Conservation (phyloP, 192 early-diverging fungal genomes). For the Backusella luteola region DNA sequence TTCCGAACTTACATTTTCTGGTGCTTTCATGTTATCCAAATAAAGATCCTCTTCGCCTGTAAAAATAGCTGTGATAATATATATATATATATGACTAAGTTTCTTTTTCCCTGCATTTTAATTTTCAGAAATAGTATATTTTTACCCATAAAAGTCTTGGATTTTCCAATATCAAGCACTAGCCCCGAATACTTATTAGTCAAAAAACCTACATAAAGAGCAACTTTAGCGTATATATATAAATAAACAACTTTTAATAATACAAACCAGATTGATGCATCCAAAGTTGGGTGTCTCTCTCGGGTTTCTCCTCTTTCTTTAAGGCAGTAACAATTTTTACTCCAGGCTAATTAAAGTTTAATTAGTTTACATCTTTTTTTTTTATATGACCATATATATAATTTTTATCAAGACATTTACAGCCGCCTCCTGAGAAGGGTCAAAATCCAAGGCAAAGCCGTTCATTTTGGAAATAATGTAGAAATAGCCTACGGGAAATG, state of each 20-base stretch:
- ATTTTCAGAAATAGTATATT: neutral
- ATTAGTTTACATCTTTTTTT: neutral
- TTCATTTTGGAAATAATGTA: conserved; percentile 23
- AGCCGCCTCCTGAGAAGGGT: neutral
- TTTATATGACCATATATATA: neutral
- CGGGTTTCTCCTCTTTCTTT: conserved; percentile 2
- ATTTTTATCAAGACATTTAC: neutral
- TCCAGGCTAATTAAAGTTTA: conserved; percentile 5
- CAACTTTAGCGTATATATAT: neutral
- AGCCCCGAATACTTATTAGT: conserved; percentile 19
- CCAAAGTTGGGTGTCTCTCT: conserved; percentile 21
- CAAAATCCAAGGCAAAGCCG: conserved; percentile 20
- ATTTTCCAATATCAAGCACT: conserved; percentile 17
- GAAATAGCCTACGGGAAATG: conserved; percentile 22
- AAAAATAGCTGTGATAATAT: conserved; percentile 20
- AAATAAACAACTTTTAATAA: neutral
- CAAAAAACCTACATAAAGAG: conserved; percentile 10
- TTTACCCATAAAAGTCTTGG: conserved; percentile 19
- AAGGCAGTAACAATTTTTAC: neutral
- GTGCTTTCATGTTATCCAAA: conserved; percentile 29
- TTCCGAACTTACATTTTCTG: conserved; percentile 22
- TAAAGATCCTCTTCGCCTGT: conserved; percentile 27
- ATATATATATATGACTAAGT: neutral
- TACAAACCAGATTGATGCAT: conserved; percentile 21
- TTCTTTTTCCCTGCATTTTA: neutral